A percentile compares a stretch with the other conserved stretches of the same genome.
phyloP scores from a whole-genome alignment of 2,329 filamentous ascomycete species.

The Hypomyces rosellus region DNA sequence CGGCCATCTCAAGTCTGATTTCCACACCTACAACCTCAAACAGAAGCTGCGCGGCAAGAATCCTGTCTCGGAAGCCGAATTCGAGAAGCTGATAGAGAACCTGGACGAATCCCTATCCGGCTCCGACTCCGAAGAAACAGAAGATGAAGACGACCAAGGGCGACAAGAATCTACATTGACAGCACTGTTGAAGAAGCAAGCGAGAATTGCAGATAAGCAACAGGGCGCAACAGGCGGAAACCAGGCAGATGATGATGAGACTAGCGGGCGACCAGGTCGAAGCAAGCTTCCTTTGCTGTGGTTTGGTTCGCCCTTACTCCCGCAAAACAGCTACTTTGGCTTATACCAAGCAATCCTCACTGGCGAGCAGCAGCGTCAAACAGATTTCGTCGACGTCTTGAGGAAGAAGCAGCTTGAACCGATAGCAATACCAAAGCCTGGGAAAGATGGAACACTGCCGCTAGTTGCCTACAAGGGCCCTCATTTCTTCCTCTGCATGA shows the following conservation, averaged over 20 bases:
- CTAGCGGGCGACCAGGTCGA: slow-evolving; percentile 42
- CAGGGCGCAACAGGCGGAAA: slow-evolving; percentile 45
- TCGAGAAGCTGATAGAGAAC: slow-evolving; percentile 77
- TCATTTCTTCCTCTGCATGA: slow-evolving; percentile 96
- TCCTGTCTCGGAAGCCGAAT: slow-evolving; percentile 72
- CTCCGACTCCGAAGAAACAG: slow-evolving; percentile 67
- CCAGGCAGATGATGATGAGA: slow-evolving; percentile 28
- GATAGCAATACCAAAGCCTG: slow-evolving; percentile 44
- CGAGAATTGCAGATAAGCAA: slow-evolving; percentile 56
- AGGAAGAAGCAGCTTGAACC: slow-evolving; percentile 71
- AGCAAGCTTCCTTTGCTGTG: slow-evolving; percentile 75
- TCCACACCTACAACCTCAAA: slow-evolving; percentile 92
- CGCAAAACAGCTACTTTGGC: slow-evolving; percentile 73
- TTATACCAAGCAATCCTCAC: slow-evolving; percentile 80
- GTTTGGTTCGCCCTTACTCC: slow-evolving; percentile 72
- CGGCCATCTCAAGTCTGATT: slow-evolving; percentile 79
- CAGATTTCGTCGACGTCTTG: slow-evolving; percentile 60
- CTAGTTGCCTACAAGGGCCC: slow-evolving; percentile 59
- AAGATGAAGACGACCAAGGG: slow-evolving; percentile 55
- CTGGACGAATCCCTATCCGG: slow-evolving; percentile 91
- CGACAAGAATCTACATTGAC: slow-evolving; percentile 64
- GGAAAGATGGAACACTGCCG: slow-evolving; percentile 52
- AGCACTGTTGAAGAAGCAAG: slow-evolving; percentile 75
- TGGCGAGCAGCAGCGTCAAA: slow-evolving; percentile 57
- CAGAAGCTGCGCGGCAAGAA: slow-evolving; percentile 72